phyloP scores from a whole-genome alignment of 441 rosid species.

The Populus hybrid region DNA sequence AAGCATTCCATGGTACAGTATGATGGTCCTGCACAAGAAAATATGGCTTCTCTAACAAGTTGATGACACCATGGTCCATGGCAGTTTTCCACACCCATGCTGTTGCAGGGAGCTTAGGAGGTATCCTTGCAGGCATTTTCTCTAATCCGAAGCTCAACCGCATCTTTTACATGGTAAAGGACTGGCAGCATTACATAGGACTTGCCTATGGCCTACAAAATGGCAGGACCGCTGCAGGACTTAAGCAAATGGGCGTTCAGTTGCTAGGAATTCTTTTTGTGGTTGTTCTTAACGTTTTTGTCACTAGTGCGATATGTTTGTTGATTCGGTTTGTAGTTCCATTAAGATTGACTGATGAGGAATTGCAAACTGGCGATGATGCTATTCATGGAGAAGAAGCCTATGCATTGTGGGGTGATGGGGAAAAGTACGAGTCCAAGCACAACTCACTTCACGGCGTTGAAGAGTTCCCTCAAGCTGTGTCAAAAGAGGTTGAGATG shows the following conservation, averaged over 20 bases:
- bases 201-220: constrained; percentile 30
- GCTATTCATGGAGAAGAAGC: constrained; percentile 53
- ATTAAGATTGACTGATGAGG: constrained; percentile 42
- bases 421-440: constrained; percentile 44
- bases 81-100: constrained; percentile 74
- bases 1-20: constrained; percentile 64
- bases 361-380: constrained; percentile 38
- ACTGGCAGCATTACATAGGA: constrained; percentile 45
- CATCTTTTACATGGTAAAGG: constrained; percentile 32
- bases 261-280: constrained; percentile 39
- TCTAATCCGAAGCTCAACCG: constrained; percentile 48
- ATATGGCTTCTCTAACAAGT: constrained; percentile 49
- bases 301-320: constrained; percentile 42
- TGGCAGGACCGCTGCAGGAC: constrained; percentile 29
- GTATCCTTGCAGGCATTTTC: constrained; percentile 51
- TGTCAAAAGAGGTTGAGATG: constrained; percentile 37
- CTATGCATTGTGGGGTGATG: constrained; percentile 53
- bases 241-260: constrained; percentile 47
- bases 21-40: constrained; percentile 68
- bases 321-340: constrained; percentile 38
- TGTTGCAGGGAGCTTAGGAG: constrained; percentile 57
- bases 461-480: constrained; percentile 35
- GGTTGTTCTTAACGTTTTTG: constrained; percentile 25
- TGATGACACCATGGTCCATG: constrained; percentile 69
- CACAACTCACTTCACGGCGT: constrained; percentile 15